Percentiles rank a stretch among this genome's conserved stretches.
Conservation (phyloP, 495 filamentous ascomycete genomes). For the Penicillium coffeae region DNA sequence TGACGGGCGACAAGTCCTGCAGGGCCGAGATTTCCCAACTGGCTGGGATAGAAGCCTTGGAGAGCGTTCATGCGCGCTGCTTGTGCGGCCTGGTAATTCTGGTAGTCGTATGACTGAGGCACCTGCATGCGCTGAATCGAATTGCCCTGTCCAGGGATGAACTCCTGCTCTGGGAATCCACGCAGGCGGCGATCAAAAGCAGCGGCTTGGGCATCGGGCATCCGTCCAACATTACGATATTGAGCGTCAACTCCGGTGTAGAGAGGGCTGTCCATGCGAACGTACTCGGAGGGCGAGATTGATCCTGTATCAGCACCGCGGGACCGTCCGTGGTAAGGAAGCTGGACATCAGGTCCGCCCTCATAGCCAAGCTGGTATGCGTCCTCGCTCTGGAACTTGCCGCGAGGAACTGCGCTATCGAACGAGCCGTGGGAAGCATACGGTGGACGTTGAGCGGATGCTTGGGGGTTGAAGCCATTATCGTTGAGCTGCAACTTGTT, state of each 20-base stretch:
- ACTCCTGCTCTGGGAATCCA: constrained; percentile 48
- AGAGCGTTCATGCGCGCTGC: constrained; percentile 35
- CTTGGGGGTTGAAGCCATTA: constrained; percentile 17
- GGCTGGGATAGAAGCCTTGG: constrained; percentile 28
- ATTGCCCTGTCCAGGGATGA: constrained; percentile 26
- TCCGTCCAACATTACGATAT: constrained; percentile 40
- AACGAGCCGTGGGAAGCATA: constrained; percentile 32
- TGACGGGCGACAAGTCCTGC: constrained; percentile 44
- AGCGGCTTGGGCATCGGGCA: constrained; percentile 38
- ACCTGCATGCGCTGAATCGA: constrained; percentile 39
- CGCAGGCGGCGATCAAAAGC: constrained; percentile 48
- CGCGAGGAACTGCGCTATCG: constrained; percentile 30
- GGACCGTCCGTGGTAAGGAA: constrained; percentile 26
- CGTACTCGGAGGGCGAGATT: constrained; percentile 53
- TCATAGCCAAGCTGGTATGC: constrained; percentile 32
- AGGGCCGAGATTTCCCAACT: constrained; percentile 19
- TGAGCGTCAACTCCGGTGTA: constrained; percentile 46
- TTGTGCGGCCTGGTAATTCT: constrained; percentile 32
- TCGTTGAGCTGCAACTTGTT: constrained; percentile 38
- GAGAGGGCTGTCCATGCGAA: constrained; percentile 57
- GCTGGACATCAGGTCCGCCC: constrained; percentile 27
- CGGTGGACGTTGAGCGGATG: constrained; percentile 21
- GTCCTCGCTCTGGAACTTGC: constrained; percentile 29
- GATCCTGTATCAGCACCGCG: constrained; percentile 31
- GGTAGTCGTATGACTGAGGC: constrained; percentile 36